Conservation (phyloP, 2,329 filamentous ascomycete genomes). For the Fusarium lateritium region DNA sequence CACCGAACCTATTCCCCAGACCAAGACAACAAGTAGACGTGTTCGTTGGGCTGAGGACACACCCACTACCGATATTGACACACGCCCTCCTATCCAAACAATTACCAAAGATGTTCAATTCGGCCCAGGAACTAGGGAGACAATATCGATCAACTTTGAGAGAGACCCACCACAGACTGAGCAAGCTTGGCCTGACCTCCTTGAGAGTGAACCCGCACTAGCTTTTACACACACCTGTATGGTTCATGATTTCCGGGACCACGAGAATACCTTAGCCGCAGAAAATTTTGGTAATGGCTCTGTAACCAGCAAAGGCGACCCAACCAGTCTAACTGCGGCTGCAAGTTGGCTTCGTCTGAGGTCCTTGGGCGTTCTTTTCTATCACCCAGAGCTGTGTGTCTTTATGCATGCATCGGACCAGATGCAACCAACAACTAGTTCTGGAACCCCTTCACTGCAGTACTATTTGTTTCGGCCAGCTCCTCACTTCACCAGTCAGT, state of each 20-base stretch:
- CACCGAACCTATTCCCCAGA: not conserved
- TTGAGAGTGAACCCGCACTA: constrained; percentile 47
- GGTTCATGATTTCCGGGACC: constrained; percentile 52
- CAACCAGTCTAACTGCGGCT: constrained; percentile 46
- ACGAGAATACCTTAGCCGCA: constrained; percentile 18
- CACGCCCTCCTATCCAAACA: not conserved
- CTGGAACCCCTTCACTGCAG: constrained; percentile 41
- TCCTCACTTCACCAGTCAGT: constrained; percentile 32
- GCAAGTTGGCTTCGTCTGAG: constrained; percentile 55
- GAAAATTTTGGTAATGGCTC: constrained; percentile 43
- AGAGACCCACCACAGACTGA: constrained; percentile 5
- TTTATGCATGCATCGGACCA: constrained; percentile 56
- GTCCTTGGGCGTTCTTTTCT: constrained; percentile 56
- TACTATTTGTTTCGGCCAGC: constrained; percentile 57
- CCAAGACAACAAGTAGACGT: constrained; percentile 4
- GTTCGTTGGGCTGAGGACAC: constrained; percentile 7
- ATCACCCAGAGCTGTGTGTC: constrained; percentile 53
- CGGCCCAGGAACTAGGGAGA: constrained; percentile 20
- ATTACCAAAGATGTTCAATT: constrained; percentile 39
- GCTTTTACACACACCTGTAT: constrained; percentile 56
- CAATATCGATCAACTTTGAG: constrained; percentile 35
- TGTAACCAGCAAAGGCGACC: constrained; percentile 29
- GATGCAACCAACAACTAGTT: not conserved
- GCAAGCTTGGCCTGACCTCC: constrained; percentile 47
- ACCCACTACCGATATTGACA: not conserved